Conservation (phyloP, 1,284 basidiomycete genomes). For the Phellopilus nigrolimitatus region DNA sequence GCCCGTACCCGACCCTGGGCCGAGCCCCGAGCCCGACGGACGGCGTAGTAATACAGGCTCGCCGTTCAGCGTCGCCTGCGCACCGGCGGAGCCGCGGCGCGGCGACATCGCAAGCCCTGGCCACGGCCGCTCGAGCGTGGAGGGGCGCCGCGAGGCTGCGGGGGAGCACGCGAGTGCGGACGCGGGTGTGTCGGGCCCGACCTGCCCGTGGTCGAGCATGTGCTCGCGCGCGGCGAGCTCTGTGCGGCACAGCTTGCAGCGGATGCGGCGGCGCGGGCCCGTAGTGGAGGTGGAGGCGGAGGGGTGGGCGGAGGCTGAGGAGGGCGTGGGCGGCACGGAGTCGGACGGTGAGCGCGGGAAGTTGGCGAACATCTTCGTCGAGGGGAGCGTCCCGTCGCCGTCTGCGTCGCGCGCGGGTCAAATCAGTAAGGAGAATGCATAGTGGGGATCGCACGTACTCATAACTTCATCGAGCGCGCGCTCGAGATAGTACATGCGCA, state of each 20-base stretch:
- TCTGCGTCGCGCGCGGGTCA: constrained; percentile 40
- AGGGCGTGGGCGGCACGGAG: constrained; percentile 55
- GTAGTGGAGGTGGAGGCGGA: constrained; percentile 1
- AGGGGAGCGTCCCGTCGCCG: constrained; percentile 62
- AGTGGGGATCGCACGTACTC: constrained; percentile 47
- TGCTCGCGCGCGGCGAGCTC: constrained; percentile 86
- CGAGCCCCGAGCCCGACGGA: not conserved
- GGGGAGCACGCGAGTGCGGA: constrained; percentile 39
- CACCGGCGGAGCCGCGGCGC: constrained; percentile 5
- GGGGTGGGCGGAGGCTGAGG: not conserved
- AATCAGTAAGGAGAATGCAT: not conserved
- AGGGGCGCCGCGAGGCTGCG: constrained; percentile 45
- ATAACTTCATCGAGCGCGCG: constrained; percentile 68
- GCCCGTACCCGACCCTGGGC: constrained; percentile 6
- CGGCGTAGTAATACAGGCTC: no score
- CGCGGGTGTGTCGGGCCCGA: constrained; percentile 59
- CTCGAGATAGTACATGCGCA: constrained; percentile 79
- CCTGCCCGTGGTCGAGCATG: constrained; percentile 86
- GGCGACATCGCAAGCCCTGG: not conserved
- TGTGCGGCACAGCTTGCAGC: constrained; percentile 82
- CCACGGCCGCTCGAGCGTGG: constrained; percentile 18
- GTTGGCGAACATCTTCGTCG: constrained; percentile 71
- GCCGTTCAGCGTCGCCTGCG: constrained; percentile 14
- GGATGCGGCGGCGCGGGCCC: constrained; percentile 57
- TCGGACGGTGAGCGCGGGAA: constrained; percentile 64